These are phyloP conservation scores for Knoxdaviesia proteae DNA, from an alignment of 2,329 filamentous ascomycete species.

Conservation along the genomic window DNA sequence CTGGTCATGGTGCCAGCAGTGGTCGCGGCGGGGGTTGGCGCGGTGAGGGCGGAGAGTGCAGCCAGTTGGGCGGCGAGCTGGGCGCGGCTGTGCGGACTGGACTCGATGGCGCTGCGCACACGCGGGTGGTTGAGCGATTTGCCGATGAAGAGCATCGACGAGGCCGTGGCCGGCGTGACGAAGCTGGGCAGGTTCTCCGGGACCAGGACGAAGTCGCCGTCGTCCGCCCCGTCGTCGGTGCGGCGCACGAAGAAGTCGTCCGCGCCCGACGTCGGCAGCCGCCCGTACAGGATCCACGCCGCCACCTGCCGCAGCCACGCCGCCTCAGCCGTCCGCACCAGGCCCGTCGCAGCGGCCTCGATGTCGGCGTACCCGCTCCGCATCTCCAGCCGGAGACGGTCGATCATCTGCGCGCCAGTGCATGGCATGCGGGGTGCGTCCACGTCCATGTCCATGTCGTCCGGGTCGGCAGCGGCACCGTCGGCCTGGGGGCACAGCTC, in stretches of 20 bases:
- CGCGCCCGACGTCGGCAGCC: constrained; percentile 53
- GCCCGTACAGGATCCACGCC: constrained; percentile 79
- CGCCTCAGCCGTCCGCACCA: constrained; percentile 63
- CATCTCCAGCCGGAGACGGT: constrained; percentile 52
- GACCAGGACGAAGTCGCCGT: constrained; percentile 33
- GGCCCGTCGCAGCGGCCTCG: constrained; percentile 49
- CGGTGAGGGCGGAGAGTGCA: constrained; percentile 44
- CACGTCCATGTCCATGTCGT: constrained; percentile 2
- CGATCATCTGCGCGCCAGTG: constrained; percentile 53
- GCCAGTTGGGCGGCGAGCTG: constrained; percentile 48
- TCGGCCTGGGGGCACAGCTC: constrained; percentile 12
- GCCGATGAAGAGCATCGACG: constrained; percentile 78
- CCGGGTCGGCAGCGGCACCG: constrained; percentile 11
- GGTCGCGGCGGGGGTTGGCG: constrained; percentile 51
- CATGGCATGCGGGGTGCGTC: constrained; percentile 15
- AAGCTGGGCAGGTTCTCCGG: constrained; percentile 53
- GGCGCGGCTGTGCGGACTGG: constrained; percentile 27
- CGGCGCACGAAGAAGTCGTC: constrained; percentile 72
- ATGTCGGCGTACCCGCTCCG: constrained; percentile 82
- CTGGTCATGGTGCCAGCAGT: too few relatives aligned
- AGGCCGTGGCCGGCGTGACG: constrained; percentile 51
- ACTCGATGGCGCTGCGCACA: constrained; percentile 25
- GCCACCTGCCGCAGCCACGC: constrained; percentile 84
- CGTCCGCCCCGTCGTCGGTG: constrained; percentile 19
- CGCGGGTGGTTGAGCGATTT: constrained; percentile 73